A percentile compares a stretch with the other conserved stretches of the same genome.
Conservation (phyloP, 306 rosid genomes). For the Mimosa bimucronata region DNA sequence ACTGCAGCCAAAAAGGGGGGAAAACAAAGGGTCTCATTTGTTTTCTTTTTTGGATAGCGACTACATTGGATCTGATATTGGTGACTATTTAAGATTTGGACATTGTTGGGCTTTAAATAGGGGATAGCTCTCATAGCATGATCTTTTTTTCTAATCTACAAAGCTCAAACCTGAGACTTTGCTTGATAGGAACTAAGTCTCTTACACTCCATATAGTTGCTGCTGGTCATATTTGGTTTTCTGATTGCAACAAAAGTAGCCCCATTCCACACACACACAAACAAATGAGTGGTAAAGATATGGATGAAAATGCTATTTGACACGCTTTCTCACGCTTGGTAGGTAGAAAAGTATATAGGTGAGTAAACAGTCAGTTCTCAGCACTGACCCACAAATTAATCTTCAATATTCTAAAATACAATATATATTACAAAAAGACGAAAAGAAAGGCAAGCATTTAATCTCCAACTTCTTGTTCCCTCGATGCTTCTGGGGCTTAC, state of each 20-base stretch:
- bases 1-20: constrained; percentile 2
- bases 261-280: background rate
- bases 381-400: background rate
- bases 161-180: background rate
- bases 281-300: background rate
- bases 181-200: background rate
- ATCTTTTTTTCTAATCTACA: background rate
- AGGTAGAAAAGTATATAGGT: background rate
- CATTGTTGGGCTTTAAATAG: background rate
- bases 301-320: background rate
- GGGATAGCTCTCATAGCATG: background rate
- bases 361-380: constrained; percentile 10
- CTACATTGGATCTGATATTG: background rate
- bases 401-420: background rate
- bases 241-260: constrained; percentile 10
- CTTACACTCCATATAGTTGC: too few species aligned
- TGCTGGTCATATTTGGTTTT: constrained; percentile 19
- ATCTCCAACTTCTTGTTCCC: constrained; percentile 12
- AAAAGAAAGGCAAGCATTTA: background rate
- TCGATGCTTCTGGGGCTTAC: background rate
- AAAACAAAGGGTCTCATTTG: background rate
- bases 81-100: background rate
- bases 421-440: constrained; percentile 22
- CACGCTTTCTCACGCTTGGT: background rate
- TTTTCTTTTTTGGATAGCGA: background rate